Conservation (phyloP, 257 asterid species). For the Ophiorrhiza pumila region DNA sequence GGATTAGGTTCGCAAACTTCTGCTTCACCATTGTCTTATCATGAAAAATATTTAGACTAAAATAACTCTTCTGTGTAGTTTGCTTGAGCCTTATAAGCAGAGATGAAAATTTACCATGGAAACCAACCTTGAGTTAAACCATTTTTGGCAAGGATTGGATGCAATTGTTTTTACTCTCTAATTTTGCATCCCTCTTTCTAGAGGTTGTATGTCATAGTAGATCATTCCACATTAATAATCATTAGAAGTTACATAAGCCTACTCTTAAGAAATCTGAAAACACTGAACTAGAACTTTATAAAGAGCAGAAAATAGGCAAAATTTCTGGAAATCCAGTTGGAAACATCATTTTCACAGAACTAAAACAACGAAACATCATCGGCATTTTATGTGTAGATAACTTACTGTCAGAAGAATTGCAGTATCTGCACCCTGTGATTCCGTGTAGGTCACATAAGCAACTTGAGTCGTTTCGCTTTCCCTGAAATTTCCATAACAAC, state of each 20-base stretch:
- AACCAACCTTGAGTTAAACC: neutral
- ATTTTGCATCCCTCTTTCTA: neutral
- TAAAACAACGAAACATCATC: neutral
- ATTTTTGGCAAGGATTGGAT: neutral
- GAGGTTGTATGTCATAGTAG: neutral
- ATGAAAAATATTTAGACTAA: no score
- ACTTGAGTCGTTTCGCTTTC: slow-evolving; percentile 32
- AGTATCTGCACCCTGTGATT: slow-evolving; percentile 54
- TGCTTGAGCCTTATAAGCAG: neutral
- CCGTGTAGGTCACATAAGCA: slow-evolving; percentile 34
- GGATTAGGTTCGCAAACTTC: neutral
- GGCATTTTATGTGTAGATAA: neutral
- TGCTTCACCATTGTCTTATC: neutral
- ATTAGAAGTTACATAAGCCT: neutral
- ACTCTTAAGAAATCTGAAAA: neutral
- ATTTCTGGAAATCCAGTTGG: neutral
- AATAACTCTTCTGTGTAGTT: neutral
- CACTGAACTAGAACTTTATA: neutral
- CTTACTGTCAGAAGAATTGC: slow-evolving; percentile 55
- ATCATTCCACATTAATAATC: neutral
- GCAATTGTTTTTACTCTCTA: neutral
- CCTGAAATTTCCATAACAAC: slow-evolving; percentile 19
- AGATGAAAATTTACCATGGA: neutral
- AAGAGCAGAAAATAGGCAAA: neutral
- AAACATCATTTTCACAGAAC: neutral